A percentile compares a stretch with the other conserved stretches of the same genome.
phyloP scores from a whole-genome alignment of 164 flowering plant species.

The Saururus chinensis region DNA sequence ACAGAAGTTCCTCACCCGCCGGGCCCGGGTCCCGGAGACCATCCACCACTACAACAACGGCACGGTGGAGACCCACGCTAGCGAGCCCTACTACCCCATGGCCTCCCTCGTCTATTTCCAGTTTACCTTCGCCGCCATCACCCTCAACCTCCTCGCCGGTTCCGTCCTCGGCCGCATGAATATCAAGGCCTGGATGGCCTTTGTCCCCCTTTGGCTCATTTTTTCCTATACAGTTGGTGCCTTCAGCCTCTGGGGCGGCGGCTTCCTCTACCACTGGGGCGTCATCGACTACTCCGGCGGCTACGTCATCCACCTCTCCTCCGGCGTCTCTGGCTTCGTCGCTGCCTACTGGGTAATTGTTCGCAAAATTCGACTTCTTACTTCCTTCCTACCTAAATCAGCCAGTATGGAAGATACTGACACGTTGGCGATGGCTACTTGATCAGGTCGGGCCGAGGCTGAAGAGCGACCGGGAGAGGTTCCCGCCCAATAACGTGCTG shows the following conservation, averaged over 20 bases:
- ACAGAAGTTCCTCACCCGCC: constrained; percentile 9
- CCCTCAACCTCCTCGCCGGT: constrained; percentile 22
- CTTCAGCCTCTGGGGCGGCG: constrained; percentile 29
- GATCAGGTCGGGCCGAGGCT: constrained; percentile 55
- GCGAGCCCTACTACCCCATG: constrained; percentile 13
- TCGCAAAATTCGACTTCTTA: too few relatives aligned
- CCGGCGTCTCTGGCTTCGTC: constrained; percentile 23
- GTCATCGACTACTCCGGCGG: constrained; percentile 28
- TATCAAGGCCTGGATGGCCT: constrained; percentile 27
- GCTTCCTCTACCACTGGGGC: constrained; percentile 30
- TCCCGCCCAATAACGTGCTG: constrained; percentile 62
- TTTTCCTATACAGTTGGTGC: constrained; percentile 23
- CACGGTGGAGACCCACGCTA: constrained; percentile 1
- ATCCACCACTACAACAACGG: constrained; percentile 7
- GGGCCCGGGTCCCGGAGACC: constrained; percentile 10
- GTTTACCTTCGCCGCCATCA: constrained; percentile 21
- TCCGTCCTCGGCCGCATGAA: constrained; percentile 22
- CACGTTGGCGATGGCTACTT: neutral
- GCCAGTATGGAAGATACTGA: too few relatives aligned
- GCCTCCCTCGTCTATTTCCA: constrained; percentile 24
- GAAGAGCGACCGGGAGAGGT: constrained; percentile 41
- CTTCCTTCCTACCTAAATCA: neutral
- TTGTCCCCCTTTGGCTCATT: constrained; percentile 24
- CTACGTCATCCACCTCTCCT: constrained; percentile 24
- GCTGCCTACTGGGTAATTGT: constrained; percentile 41